Evolutionary conservation across 2,329 filamentous ascomycete genomes (phyloP), one percentile per base, ranked within the genome.

Genomic region (Colletotrichum limetticola): DNA sequence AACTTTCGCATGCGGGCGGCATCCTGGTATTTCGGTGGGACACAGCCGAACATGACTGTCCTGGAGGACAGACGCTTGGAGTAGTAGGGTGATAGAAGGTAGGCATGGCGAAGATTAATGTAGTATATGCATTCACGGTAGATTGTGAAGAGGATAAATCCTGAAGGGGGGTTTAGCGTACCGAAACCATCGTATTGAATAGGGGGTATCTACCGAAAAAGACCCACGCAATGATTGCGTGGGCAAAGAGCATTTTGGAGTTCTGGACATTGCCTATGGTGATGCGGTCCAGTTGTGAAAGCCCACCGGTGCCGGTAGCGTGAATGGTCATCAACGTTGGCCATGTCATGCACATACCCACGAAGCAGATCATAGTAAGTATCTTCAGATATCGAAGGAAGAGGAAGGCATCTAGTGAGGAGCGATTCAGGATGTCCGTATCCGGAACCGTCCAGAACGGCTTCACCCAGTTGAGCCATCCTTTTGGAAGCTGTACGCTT

Each of bases 31-130:
- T 93, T 89, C 46, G 90, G 85, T 0, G 96, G 95, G 1, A 98
- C 94, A 1, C 93, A 93, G 1, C 95, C 93, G 82, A 98, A 97
- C n/a, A 99, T 89, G 7, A 98, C 95, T 1, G 95, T 98, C 32
- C 95, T 91, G 0, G 95, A 95, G 0, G 96, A 98, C 55, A 98
- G 91, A 22, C 95, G 93, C 76, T 92, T 93, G 32, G 95, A 90
- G 79, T 97, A 96, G 63, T 93, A 87, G 1, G 94, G 95, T 2
- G 95, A 94, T 69, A 97, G 87, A n/a, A 95, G 90, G 84, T 97
- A 98, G 1, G 96, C 96, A 84, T 98, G 97, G 75, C 96, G 94
- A 65, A 98, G 84, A 78, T 97, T 97, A 85, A 98, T 94, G 82
- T 95, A 97, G 88, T 93, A 98, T 78, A 99, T 92, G 79, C 92